These are phyloP conservation scores for Lepidium africanum DNA, from an alignment of 345 rosid genomes.

Conservation along the genomic window DNA sequence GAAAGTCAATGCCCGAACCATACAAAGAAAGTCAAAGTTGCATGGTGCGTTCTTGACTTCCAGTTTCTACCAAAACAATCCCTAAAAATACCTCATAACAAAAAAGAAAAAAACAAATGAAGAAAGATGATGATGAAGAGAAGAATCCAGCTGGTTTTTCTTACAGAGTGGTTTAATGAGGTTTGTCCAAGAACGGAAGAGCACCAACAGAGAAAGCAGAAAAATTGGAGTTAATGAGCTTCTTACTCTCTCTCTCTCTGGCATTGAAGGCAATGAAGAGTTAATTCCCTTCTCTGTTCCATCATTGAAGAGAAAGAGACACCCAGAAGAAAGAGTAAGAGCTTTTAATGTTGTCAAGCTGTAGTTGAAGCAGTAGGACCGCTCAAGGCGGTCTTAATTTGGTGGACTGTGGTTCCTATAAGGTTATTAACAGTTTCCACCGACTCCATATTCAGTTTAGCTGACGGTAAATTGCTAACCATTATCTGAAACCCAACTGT, in stretches of 20 bases:
- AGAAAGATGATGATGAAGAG: constrained; percentile 24
- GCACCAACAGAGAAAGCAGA: constrained; percentile 43
- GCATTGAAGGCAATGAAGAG: constrained; percentile 23
- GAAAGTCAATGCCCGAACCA: constrained; percentile 99
- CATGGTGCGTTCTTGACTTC: constrained; percentile 99
- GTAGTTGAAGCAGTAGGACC: constrained; percentile 44
- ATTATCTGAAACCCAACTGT: constrained; percentile 92
- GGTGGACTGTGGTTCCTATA: constrained; percentile 78
- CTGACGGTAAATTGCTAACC: constrained; percentile 81
- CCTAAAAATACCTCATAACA: constrained; percentile 11
- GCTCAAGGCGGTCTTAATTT: constrained; percentile 85
- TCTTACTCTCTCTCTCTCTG: constrained; percentile 30
- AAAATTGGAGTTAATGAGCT: constrained; percentile 20
- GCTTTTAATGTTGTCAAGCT: constrained; percentile 28
- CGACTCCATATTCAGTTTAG: constrained; percentile 87
- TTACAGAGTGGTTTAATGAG: constrained; percentile 32
- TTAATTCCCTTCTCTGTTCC: constrained; percentile 26
- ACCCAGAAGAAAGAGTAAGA: constrained; percentile 28
- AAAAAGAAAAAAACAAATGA: constrained; percentile 24
- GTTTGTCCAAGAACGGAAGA: constrained; percentile 40
- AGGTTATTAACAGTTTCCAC: constrained; percentile 88
- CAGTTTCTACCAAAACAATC: constrained; percentile 26
- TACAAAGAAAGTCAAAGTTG: constrained; percentile 32
- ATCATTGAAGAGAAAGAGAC: constrained; percentile 32
- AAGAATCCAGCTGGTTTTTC: constrained; percentile 21